Evolutionary conservation across 2,329 filamentous ascomycete species (phyloP).

Genomic region (Phialophora macrospora): DNA sequence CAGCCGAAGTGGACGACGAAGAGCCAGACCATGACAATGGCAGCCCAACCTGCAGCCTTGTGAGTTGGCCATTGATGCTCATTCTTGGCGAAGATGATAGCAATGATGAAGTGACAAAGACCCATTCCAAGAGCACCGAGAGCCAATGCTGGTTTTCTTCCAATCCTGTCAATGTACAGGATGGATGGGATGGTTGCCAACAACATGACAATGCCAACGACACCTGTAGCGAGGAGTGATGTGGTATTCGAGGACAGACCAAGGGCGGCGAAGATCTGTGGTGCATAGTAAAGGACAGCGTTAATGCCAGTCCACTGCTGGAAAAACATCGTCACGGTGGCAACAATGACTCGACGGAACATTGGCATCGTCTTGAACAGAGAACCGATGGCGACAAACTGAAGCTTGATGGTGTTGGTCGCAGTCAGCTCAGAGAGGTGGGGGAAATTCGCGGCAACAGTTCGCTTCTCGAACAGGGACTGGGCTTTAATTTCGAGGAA

Average conservation of each 20-base stretch:
- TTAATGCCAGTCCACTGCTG: constrained; percentile 55
- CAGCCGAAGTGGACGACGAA: constrained; percentile 78
- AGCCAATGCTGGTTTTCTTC: constrained; percentile 49
- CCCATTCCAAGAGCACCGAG: constrained; percentile 70
- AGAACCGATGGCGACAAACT: constrained; percentile 54
- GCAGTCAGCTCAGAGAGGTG: constrained; percentile 63
- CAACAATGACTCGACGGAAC: constrained; percentile 52
- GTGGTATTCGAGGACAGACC: constrained; percentile 46
- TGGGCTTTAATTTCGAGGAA: constrained; percentile 84
- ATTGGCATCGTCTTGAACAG: constrained; percentile 49
- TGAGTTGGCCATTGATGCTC: constrained; percentile 64
- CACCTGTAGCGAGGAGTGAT: constrained; percentile 48
- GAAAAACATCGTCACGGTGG: constrained; percentile 46
- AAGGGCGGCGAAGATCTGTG: constrained; percentile 45
- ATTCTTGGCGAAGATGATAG: constrained; percentile 69
- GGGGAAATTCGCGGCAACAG: constrained; percentile 70
- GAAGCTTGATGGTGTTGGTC: constrained; percentile 69
- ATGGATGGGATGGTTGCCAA: constrained; percentile 50
- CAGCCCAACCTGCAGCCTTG: constrained; percentile 69
- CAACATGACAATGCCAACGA: constrained; percentile 49
- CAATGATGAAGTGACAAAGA: constrained; percentile 72
- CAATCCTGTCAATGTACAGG: constrained; percentile 49
- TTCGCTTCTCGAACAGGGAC: constrained; percentile 75
- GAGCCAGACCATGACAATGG: constrained; percentile 66
- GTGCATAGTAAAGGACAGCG: constrained; percentile 30